phyloP scores from a whole-genome alignment of 2,329 filamentous ascomycete species.

The Tetracladium maxilliforme region DNA sequence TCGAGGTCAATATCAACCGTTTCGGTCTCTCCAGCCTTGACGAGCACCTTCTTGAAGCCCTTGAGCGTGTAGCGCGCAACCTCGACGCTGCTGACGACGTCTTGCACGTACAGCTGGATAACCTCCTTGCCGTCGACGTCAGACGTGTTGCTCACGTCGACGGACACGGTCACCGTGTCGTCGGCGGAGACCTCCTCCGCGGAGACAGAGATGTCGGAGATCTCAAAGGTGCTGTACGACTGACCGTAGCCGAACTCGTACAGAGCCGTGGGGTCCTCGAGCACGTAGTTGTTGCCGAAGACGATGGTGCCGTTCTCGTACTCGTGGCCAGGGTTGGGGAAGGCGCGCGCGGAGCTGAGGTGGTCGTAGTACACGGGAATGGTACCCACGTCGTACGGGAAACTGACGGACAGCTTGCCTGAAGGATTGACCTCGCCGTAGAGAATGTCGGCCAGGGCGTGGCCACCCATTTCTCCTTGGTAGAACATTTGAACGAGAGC shows the following conservation, averaged over 20 bases:
- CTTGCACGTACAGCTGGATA: conserved; percentile 39
- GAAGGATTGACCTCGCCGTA: conserved; percentile 60
- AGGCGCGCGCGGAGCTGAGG: conserved; percentile 62
- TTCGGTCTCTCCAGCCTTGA: conserved; percentile 36
- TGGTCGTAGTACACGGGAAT: conserved; percentile 61
- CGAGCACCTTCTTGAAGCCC: conserved; percentile 54
- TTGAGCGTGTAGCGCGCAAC: conserved; percentile 53
- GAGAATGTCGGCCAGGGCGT: conserved; percentile 64
- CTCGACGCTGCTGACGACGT: conserved; percentile 37
- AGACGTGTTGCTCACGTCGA: conserved; percentile 46
- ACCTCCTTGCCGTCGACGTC: conserved; percentile 31
- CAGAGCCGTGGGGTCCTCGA: conserved; percentile 60
- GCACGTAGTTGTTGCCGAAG: conserved; percentile 79
- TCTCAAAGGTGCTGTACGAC: conserved; percentile 46
- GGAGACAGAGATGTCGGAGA: conserved; percentile 31
- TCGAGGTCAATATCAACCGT: conserved; percentile 43
- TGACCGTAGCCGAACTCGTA: conserved; percentile 83
- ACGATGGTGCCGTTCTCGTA: conserved; percentile 63
- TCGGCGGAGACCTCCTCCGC: conserved; percentile 17
- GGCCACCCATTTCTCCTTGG: conserved; percentile 66
- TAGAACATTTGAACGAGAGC: conserved; percentile 65
- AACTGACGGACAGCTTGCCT: conserved; percentile 57
- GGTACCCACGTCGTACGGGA: conserved; percentile 52
- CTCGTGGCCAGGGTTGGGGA: conserved; percentile 54
- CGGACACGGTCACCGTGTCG: conserved; percentile 33